These are phyloP conservation scores for Botrytis hyacinthi DNA, from an alignment of 2,329 filamentous ascomycete species.

Conservation along the genomic window DNA sequence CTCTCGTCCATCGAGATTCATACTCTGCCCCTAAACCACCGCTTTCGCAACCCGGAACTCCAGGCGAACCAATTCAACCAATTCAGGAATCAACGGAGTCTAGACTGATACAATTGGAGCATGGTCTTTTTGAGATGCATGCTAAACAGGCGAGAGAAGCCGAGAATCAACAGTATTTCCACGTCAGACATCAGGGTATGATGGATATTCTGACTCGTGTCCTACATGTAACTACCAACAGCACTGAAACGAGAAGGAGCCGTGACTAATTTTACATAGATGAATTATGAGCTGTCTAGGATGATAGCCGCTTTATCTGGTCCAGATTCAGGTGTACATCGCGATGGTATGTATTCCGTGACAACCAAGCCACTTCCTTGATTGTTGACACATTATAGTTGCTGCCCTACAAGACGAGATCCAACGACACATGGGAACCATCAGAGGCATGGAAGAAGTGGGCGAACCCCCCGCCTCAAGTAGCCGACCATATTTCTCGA, in stretches of 20 bases:
- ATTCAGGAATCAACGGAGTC: slow-evolving; percentile 73
- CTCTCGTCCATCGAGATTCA: slow-evolving; percentile 86
- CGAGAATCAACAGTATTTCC: slow-evolving; percentile 76
- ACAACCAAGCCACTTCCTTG: slow-evolving; percentile 26
- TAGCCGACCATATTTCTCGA: slow-evolving; percentile 64
- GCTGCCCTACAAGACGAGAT: slow-evolving; percentile 57
- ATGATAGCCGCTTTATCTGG: slow-evolving; percentile 70
- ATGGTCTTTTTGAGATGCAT: slow-evolving; percentile 77
- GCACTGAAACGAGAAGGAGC: slow-evolving; percentile 11
- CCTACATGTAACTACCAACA: slow-evolving; percentile 54
- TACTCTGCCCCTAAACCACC: slow-evolving; percentile 75
- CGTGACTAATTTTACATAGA: slow-evolving; percentile 51
- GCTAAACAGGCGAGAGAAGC: slow-evolving; percentile 76
- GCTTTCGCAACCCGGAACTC: slow-evolving; percentile 77
- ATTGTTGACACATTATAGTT: slow-evolving; percentile 45
- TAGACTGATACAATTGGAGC: slow-evolving; percentile 73
- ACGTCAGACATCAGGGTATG: slow-evolving; percentile 75
- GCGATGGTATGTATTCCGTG: slow-evolving; percentile 64
- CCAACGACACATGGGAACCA: slow-evolving; percentile 57
- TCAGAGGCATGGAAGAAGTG: slow-evolving; percentile 59
- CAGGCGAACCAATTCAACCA: slow-evolving; percentile 72
- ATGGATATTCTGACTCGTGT: slow-evolving; percentile 77
- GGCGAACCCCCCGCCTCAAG: slow-evolving; percentile 65
- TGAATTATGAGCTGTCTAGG: slow-evolving; percentile 81
- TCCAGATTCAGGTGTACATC: slow-evolving; percentile 72